A percentile compares a stretch with the other conserved stretches of the same genome.
Evolutionary conservation across 305 asterid genomes (phyloP).

Genomic region (Fraxinus albicans): DNA sequence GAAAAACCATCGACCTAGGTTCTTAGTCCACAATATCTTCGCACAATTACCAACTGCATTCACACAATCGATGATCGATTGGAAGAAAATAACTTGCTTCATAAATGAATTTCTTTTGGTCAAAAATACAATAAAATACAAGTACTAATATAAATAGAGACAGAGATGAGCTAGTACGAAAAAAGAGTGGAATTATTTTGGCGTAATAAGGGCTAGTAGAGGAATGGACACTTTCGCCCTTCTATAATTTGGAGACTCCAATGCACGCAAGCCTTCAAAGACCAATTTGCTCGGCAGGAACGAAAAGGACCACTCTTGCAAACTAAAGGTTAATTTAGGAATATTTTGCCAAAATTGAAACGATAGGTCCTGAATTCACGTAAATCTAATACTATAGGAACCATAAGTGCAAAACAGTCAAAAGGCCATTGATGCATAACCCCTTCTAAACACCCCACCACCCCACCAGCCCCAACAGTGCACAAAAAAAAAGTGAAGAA

Average conservation of each 20-base stretch:
- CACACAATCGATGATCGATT: neutral
- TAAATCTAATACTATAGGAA: neutral
- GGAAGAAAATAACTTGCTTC: neutral
- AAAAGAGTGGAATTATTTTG: neutral
- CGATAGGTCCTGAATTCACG: neutral
- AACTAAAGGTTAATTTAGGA: neutral
- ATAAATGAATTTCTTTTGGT: neutral
- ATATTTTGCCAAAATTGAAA: neutral
- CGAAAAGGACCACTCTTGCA: neutral
- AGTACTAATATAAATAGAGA: neutral
- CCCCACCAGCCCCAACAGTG: neutral
- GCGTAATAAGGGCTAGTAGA: neutral
- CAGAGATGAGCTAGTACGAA: neutral
- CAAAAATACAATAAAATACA: neutral
- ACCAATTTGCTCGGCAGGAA: neutral
- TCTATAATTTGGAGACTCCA: neutral
- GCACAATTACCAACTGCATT: neutral
- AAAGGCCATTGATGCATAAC: neutral
- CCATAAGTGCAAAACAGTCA: neutral
- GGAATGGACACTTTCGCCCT: neutral
- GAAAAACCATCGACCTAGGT: neutral
- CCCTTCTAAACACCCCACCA: neutral
- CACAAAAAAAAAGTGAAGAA: conserved; percentile 9
- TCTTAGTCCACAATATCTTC: neutral
- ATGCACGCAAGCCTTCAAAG: neutral